Conservation (phyloP, 163 green algal genomes). For the Chloroidium sp. region DNA sequence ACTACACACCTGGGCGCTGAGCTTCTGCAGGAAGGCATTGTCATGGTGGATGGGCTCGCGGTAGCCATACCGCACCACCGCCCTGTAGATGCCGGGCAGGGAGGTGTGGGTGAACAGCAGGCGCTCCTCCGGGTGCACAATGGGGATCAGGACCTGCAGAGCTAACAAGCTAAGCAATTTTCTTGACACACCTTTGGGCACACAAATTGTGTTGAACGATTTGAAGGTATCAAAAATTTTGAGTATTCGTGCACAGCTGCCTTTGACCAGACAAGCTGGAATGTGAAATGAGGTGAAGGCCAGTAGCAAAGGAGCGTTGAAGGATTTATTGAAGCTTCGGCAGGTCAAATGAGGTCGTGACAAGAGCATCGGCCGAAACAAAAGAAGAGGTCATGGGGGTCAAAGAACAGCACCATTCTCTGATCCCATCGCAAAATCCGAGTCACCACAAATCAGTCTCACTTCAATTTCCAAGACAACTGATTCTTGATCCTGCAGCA, state of each 20-base stretch:
- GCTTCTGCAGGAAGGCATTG: conserved; percentile 17
- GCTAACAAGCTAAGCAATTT: background rate
- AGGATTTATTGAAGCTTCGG: too few relatives aligned
- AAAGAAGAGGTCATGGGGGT: too few relatives aligned
- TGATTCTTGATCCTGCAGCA: too few relatives aligned
- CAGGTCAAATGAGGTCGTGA: too few relatives aligned
- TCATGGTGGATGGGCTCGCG: conserved; percentile 27
- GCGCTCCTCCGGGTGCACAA: conserved; percentile 11
- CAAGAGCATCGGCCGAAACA: too few relatives aligned
- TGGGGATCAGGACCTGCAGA: conserved; percentile 15
- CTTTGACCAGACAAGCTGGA: background rate
- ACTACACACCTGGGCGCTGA: conserved; percentile 5
- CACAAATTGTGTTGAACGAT: background rate
- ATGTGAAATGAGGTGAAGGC: too few relatives aligned
- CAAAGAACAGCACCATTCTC: too few relatives aligned
- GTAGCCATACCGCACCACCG: conserved; percentile 30
- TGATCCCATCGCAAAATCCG: too few relatives aligned
- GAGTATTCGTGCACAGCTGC: background rate
- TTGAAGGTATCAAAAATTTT: background rate
- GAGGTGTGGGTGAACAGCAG: conserved; percentile 9
- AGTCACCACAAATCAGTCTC: too few relatives aligned
- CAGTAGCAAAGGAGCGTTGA: too few relatives aligned
- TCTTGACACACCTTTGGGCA: background rate
- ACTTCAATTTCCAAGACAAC: too few relatives aligned
- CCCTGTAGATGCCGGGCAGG: conserved; percentile 8